phyloP scores from a whole-genome alignment of 345 rosid species.

The Populus davidiana region DNA sequence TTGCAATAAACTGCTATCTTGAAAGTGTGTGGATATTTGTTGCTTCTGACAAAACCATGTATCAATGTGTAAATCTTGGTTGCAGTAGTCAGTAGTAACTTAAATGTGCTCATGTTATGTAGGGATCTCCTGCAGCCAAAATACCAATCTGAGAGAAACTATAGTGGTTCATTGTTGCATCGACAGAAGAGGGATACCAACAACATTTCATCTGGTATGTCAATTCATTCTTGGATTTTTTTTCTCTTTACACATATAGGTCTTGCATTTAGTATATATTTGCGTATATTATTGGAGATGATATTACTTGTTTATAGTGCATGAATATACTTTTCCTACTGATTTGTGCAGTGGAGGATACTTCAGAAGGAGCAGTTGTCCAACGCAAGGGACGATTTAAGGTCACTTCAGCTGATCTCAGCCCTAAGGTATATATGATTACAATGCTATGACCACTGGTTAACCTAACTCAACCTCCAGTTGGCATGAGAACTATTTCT shows the following conservation, averaged over 20 bases:
- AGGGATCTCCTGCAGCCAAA: slow-evolving; percentile 68
- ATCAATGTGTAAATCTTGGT: slow-evolving; percentile 6
- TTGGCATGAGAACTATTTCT: background rate
- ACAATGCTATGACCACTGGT: slow-evolving; percentile 7
- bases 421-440: slow-evolving; percentile 70
- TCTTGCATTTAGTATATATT: background rate
- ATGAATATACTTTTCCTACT: slow-evolving; percentile 1
- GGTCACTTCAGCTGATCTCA: slow-evolving; percentile 73
- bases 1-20: background rate
- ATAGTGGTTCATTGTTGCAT: slow-evolving; percentile 65
- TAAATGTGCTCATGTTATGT: slow-evolving; percentile 19
- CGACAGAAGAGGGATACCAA: slow-evolving; percentile 64
- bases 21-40: background rate
- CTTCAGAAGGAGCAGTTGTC: slow-evolving; percentile 72
- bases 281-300: background rate
- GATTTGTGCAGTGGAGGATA: slow-evolving; percentile 56
- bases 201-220: slow-evolving; percentile 52
- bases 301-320: slow-evolving; percentile 7
- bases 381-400: slow-evolving; percentile 90
- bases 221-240: slow-evolving; percentile 15
- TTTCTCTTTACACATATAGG: background rate
- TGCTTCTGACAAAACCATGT: slow-evolving; percentile 21
- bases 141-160: slow-evolving; percentile 58
- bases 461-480: slow-evolving; percentile 3
- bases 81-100: slow-evolving; percentile 20